These are phyloP conservation scores for Tricholoma saponaceum DNA, from an alignment of 768 basidiomycete species.

Conservation along the genomic window DNA sequence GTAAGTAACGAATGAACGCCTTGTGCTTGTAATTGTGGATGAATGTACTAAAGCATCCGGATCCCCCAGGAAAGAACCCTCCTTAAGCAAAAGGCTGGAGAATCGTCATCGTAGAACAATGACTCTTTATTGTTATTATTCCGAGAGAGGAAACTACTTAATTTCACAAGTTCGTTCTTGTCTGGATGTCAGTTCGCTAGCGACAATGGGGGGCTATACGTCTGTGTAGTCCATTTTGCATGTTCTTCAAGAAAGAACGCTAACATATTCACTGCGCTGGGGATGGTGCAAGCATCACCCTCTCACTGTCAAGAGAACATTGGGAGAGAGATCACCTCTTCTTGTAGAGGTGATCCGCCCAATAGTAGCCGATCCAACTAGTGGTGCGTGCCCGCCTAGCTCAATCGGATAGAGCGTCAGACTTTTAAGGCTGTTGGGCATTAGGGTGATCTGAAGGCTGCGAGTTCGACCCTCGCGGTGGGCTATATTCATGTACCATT, in stretches of 20 bases:
- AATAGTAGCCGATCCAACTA: too few species aligned
- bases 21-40: neutral
- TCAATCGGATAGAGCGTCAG: slow-evolving; percentile 67
- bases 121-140: neutral
- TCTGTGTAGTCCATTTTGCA: neutral
- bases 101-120: slow-evolving; percentile 4
- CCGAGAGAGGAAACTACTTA: neutral
- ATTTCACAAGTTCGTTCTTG: neutral
- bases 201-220: too few species aligned
- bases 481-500: too few species aligned
- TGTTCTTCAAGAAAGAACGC: too few species aligned
- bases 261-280: too few species aligned
- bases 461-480: slow-evolving; percentile 85
- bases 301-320: too few species aligned
- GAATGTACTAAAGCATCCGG: neutral
- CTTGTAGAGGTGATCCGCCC: too few species aligned
- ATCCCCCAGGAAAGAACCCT: neutral
- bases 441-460: slow-evolving; percentile 67
- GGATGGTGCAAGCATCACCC: too few species aligned
- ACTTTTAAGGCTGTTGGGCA: slow-evolving; percentile 24
- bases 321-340: too few species aligned
- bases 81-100: neutral
- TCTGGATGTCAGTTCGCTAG: neutral
- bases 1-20: slow-evolving; percentile 16
- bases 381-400: slow-evolving; percentile 44